Conservation (phyloP, 1,284 basidiomycete species). For the Apiotrichum brassicae region DNA sequence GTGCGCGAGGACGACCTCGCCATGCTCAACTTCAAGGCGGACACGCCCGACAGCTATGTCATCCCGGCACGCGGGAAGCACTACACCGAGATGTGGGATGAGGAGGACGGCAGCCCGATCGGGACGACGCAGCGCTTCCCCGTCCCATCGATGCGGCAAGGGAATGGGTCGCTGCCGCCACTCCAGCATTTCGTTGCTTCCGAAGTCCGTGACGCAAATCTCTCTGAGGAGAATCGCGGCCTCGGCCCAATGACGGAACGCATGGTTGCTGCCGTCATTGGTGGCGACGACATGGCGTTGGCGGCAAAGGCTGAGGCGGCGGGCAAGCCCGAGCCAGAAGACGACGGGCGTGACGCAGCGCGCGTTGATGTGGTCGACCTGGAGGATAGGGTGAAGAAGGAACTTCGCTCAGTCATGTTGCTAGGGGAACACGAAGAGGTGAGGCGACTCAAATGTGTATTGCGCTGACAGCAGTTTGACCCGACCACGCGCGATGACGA, state of each 20-base stretch:
- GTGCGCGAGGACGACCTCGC: conserved; percentile 87
- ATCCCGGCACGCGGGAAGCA: conserved; percentile 82
- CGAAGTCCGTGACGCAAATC: conserved; percentile 38
- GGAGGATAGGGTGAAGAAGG: conserved; percentile 52
- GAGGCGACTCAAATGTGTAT: conserved; percentile 11
- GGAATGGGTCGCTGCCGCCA: conserved; percentile 5
- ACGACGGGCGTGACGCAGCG: conserved; percentile 6
- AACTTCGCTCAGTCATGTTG: conserved; percentile 52
- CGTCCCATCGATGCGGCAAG: conserved; percentile 31
- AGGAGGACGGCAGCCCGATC: conserved; percentile 61
- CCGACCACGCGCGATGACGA: conserved; percentile 76
- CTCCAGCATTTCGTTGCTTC: conserved; percentile 10
- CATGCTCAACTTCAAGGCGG: conserved; percentile 73
- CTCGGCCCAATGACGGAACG: conserved; percentile 43
- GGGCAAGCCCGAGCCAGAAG: conserved; percentile 12
- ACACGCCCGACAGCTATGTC: conserved; percentile 76
- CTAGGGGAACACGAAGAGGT: conserved; percentile 51
- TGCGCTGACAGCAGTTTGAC: conserved; percentile 56
- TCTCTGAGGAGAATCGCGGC: conserved; percentile 38
- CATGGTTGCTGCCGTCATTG: conserved; percentile 68
- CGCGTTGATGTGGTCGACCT: conserved; percentile 49
- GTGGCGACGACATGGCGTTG: conserved; percentile 30
- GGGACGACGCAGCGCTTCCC: conserved; percentile 31
- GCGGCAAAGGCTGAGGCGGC: conserved; percentile 53
- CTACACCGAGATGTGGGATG: conserved; percentile 85